Evolutionary conservation across 2,329 filamentous ascomycete genomes (phyloP), one percentile per base, ranked within the genome.

Genomic region (Fusarium temperatum): DNA sequence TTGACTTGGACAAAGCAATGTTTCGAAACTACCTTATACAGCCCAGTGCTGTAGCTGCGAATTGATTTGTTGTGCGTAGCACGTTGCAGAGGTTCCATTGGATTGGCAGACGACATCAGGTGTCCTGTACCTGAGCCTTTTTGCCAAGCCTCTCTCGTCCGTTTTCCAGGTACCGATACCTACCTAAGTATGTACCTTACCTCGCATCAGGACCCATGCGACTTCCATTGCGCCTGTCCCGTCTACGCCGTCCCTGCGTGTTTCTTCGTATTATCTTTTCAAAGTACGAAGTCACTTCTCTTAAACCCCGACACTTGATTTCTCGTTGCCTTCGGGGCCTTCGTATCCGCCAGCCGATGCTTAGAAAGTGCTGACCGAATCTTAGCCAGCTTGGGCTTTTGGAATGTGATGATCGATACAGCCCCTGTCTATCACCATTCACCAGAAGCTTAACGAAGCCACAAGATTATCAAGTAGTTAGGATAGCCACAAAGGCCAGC

Each of bases 201-300:
- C 72, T 77, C 73, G 63, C 72, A 74, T 75, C 36, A 56, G 68
- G 75, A 70, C 73, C 66, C 75, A 76, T 63, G 73, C 61, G 66
- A 66, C 68, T 72, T n/a, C n/a, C n/a, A n/a, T n/a, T 74, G 65
- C 64, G 55, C 64, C 75, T 69, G 66, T 70, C 35, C 17, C 17
- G 17, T 18, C 72, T 42, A 64, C 65, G 66, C 66, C 61, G 68
- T 61, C 69, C 75, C 74, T 77, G 75, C 74, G 66, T 72, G 72
- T 65, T 64, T 66, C 72, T 77, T 77, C 75, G 75, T 77, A 78
- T 77, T 74, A 56, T 63, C 54, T 47, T 50, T 44, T 36, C 58
- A 60, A 38, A 38, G 64, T 53, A 73, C 70, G 55, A 73, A 72
- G 65, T 66, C 35, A 58, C 56, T 66, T 59, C 57, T 71, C 61